These are phyloP conservation scores for Helianthus tuberosus DNA, from an alignment of 129 eudicot genomes.

Conservation along the genomic window DNA sequence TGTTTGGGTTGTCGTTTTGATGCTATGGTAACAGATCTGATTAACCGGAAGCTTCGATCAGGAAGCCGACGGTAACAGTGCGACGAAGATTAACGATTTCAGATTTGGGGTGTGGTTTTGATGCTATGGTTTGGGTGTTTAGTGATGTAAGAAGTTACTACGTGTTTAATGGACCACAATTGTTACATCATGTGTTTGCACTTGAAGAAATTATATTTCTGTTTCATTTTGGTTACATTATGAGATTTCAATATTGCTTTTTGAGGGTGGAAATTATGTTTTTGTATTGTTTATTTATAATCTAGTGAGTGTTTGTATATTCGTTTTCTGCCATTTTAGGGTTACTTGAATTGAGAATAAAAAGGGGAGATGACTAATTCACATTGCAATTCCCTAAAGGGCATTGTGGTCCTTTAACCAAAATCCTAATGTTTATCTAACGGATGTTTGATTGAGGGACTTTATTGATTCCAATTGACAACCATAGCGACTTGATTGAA, in stretches of 20 bases:
- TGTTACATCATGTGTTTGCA: neutral
- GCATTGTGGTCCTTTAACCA: too few species aligned
- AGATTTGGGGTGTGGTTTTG: conserved; percentile 44
- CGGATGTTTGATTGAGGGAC: too few species aligned
- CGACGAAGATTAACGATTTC: conserved; percentile 38
- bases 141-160: conserved; percentile 32
- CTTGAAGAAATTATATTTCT: conserved; percentile 25
- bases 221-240: conserved; percentile 38
- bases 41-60: conserved; percentile 44
- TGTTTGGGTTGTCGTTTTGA: too few species aligned
- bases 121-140: conserved; percentile 46
- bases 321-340: neutral
- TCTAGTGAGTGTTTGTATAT: conserved; percentile 4
- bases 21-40: too few species aligned
- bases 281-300: conserved; percentile 17
- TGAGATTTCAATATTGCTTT: conserved; percentile 34
- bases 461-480: too few species aligned
- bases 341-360: too few species aligned
- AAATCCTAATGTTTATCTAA: too few species aligned
- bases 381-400: too few species aligned
- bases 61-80: conserved; percentile 45
- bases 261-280: conserved; percentile 7
- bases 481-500: too few species aligned
- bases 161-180: too few species aligned
- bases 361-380: too few species aligned